Evolutionary conservation across 169 alveolate genomes (phyloP).

Genomic region (Plasmodium sp.): DNA sequence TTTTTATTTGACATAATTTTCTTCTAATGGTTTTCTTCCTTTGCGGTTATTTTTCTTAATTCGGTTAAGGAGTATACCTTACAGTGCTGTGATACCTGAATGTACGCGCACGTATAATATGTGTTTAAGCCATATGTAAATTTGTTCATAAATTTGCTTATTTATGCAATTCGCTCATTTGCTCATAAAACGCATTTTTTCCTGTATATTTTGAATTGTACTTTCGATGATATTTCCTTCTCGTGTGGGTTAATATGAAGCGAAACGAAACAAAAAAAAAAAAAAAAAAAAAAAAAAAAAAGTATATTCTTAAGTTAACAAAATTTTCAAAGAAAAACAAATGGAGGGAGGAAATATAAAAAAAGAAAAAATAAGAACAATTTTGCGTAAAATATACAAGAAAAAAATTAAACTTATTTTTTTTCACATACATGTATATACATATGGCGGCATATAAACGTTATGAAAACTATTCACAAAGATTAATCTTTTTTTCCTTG

Average conservation of each 20-base stretch:
- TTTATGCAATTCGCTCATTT: background rate
- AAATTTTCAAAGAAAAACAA: background rate
- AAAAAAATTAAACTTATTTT: background rate
- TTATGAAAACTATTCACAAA: background rate
- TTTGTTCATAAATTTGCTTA: background rate
- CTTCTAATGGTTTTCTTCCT: constrained; percentile 75
- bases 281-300: background rate
- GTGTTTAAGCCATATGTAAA: background rate
- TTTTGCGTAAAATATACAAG: background rate
- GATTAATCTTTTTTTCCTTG: background rate
- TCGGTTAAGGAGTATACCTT: background rate
- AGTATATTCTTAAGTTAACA: background rate
- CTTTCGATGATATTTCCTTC: background rate
- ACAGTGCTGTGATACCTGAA: constrained; percentile 11
- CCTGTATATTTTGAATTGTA: background rate
- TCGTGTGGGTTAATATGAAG: background rate
- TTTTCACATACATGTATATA: background rate
- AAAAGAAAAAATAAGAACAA: background rate
- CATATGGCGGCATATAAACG: background rate
- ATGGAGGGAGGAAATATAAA: background rate
- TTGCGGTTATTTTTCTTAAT: background rate
- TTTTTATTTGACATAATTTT: constrained; percentile 79
- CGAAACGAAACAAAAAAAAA: background rate
- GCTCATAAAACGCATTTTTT: background rate
- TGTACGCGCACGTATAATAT: background rate